Evolutionary conservation across 805 yeast genomes (phyloP).

Genomic region (Saturnispora zaruensis): DNA sequence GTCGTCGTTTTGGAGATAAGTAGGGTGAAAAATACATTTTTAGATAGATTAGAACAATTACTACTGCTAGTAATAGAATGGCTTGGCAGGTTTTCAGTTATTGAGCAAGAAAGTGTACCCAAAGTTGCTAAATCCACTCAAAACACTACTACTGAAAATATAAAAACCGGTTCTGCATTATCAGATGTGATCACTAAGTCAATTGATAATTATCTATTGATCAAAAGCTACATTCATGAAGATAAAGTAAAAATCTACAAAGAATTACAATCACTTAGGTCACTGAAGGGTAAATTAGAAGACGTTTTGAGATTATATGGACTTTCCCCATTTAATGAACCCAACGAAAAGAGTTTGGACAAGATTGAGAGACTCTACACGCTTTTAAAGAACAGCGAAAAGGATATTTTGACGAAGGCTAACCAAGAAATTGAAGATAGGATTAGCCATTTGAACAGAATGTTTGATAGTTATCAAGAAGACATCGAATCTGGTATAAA

Average conservation of each 20-base stretch:
- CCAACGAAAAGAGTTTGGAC: conserved; percentile 13
- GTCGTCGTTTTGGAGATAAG: conserved; percentile 17
- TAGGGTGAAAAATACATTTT: conserved; percentile 15
- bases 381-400: conserved; percentile 6
- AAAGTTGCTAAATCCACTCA: neutral
- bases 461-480: conserved; percentile 26
- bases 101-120: neutral
- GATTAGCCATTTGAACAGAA: neutral
- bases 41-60: conserved; percentile 14
- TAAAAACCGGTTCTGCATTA: neutral
- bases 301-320: conserved; percentile 16
- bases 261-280: conserved; percentile 13
- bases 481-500: conserved; percentile 16
- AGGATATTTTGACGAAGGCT: conserved; percentile 7
- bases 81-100: conserved; percentile 11
- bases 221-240: conserved; percentile 10
- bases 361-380: conserved; percentile 5
- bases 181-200: neutral
- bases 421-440: conserved; percentile 2
- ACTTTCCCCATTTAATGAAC: conserved; percentile 15
- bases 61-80: conserved; percentile 11
- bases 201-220: conserved; percentile 5
- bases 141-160: neutral
- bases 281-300: conserved; percentile 16
- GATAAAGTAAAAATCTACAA: conserved; percentile 12